phyloP scores from a whole-genome alignment of 768 basidiomycete species.

The Suillus bovinus region DNA sequence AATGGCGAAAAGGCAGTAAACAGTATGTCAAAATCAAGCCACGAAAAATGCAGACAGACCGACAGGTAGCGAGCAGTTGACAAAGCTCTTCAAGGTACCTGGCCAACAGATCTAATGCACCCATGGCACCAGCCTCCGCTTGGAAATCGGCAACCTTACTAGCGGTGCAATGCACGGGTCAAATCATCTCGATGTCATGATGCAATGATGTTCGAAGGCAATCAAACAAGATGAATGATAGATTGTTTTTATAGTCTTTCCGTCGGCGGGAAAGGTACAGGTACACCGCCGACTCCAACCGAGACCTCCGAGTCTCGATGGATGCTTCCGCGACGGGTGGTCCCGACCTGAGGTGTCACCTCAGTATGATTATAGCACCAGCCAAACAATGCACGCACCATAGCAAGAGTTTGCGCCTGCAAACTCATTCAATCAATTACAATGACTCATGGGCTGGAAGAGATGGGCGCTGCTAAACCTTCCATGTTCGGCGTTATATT shows the following conservation, averaged over 20 bases:
- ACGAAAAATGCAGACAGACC: neutral
- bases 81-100: neutral
- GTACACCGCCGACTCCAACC: neutral
- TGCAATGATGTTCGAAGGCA: neutral
- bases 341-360: conserved; percentile 2
- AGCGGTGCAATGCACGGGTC: neutral
- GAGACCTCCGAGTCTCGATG: neutral
- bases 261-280: neutral
- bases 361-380: neutral
- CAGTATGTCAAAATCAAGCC: neutral
- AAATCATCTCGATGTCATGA: neutral
- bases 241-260: neutral
- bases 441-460: no score
- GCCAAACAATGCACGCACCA: neutral
- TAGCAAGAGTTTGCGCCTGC: neutral
- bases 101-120: neutral
- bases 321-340: neutral
- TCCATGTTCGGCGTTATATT: neutral
- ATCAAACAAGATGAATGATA: neutral
- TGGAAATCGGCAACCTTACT: neutral
- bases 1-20: neutral
- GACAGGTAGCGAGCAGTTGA: neutral
- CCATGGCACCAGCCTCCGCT: neutral
- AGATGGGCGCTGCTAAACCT: neutral
- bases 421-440: neutral